Percentiles rank a stretch among this genome's conserved stretches.
Conservation (phyloP, 805 yeast genomes). For the Starmerella khaoyaiensis region DNA sequence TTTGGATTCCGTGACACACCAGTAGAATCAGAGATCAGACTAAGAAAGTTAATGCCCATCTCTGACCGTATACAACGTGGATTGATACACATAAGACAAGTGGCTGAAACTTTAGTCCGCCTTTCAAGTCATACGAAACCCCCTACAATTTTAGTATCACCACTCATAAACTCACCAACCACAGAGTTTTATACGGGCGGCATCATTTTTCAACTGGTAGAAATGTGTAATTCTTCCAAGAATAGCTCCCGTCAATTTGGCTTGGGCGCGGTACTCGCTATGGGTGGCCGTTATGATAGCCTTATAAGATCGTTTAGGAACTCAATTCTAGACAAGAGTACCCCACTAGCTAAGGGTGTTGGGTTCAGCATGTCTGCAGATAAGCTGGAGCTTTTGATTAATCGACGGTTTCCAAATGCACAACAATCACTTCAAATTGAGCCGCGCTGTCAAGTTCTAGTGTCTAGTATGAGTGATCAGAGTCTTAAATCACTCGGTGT, state of each 20-base stretch:
- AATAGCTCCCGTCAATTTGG: constrained; percentile 15
- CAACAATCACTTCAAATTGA: not conserved
- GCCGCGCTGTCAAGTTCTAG: constrained; percentile 66
- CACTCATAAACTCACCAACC: constrained; percentile 65
- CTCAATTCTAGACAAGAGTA: constrained; percentile 30
- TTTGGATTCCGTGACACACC: constrained; percentile 68
- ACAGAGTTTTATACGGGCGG: constrained; percentile 59
- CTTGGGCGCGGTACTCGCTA: constrained; percentile 43
- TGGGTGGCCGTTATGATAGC: constrained; percentile 88
- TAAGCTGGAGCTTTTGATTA: constrained; percentile 38
- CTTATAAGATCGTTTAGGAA: constrained; percentile 56
- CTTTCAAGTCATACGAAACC: constrained; percentile 44
- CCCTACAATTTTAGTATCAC: constrained; percentile 43
- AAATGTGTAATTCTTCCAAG: constrained; percentile 33
- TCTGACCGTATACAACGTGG: constrained; percentile 59
- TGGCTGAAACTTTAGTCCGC: constrained; percentile 40
- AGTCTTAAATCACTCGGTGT: constrained; percentile 49
- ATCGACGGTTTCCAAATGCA: constrained; percentile 9
- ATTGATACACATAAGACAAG: constrained; percentile 46
- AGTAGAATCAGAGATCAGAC: constrained; percentile 45
- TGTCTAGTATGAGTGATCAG: constrained; percentile 52
- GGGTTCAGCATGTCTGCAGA: constrained; percentile 80
- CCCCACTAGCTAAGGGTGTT: constrained; percentile 47
- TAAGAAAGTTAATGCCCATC: constrained; percentile 61
- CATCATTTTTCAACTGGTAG: constrained; percentile 76